Conservation (phyloP, 2,329 filamentous ascomycete genomes). For the Leptographium procerum region DNA sequence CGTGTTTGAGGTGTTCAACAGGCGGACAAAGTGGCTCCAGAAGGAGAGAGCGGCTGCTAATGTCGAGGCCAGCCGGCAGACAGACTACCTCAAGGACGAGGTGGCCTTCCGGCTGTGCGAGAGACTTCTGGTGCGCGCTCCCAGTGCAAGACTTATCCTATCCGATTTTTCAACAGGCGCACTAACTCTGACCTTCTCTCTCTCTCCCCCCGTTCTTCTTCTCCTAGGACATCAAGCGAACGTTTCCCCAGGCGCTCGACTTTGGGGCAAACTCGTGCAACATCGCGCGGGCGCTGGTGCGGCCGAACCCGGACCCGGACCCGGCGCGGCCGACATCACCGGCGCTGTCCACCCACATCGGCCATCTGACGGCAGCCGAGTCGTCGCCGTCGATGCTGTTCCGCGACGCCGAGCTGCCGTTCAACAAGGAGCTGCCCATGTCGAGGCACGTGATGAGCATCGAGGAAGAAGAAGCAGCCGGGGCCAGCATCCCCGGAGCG, state of each 20-base stretch:
- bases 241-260: constrained; percentile 76
- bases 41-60: constrained; percentile 73
- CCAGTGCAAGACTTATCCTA: constrained; percentile 26
- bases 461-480: constrained; percentile 34
- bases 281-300: constrained; percentile 69
- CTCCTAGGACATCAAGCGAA: constrained; percentile 75
- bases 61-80: constrained; percentile 59
- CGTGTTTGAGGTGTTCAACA: constrained; percentile 84
- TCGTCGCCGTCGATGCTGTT: constrained; percentile 67
- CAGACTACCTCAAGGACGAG: constrained; percentile 91
- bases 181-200: no score
- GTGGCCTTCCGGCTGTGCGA: constrained; percentile 77
- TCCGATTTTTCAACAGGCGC: neutral
- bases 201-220: no score
- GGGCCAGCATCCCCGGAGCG: neutral
- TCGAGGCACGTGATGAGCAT: constrained; percentile 63
- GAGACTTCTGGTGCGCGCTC: constrained; percentile 47
- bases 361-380: constrained; percentile 68
- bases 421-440: constrained; percentile 64
- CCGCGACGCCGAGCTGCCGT: constrained; percentile 63
- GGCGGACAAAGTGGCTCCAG: constrained; percentile 76
- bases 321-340: constrained; percentile 43
- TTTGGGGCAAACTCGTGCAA: constrained; percentile 95
- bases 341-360: constrained; percentile 60
- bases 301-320: constrained; percentile 54